phyloP scores from a whole-genome alignment of 495 filamentous ascomycete species.

The Lophium mytilinum region DNA sequence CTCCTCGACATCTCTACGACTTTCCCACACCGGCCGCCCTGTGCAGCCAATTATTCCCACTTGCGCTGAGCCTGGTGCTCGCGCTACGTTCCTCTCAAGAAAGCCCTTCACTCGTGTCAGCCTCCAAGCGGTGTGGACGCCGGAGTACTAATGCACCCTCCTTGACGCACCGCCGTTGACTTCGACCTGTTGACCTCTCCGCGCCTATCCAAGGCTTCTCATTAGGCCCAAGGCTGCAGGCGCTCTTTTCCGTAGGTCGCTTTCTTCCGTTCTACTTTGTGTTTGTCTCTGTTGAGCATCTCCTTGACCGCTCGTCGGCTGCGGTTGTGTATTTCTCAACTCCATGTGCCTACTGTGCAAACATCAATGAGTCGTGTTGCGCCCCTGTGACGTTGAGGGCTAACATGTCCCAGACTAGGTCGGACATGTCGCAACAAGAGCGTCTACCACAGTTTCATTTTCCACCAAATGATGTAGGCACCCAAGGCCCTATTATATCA shows the following conservation, averaged over 20 bases:
- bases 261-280: not conserved
- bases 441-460: conserved; percentile 5
- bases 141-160: conserved; percentile 23
- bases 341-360: not conserved
- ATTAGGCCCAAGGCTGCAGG: conserved; percentile 24
- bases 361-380: not conserved
- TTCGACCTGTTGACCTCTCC: not conserved
- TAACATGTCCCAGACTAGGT: conserved; percentile 7
- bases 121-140: conserved; percentile 18
- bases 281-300: not conserved
- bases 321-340: not conserved
- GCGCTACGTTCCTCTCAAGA: conserved; percentile 1
- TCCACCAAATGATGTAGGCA: conserved; percentile 5
- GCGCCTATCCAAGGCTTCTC: conserved; percentile 8
- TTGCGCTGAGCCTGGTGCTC: conserved; percentile 2
- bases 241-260: conserved; percentile 10
- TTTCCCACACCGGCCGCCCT: conserved; percentile 19
- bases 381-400: conserved; percentile 2
- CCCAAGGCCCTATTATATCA: not conserved
- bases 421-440: conserved; percentile 17
- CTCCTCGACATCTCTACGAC: not conserved
- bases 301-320: too few relatives aligned
- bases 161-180: conserved; percentile 6
- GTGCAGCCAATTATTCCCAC: conserved; percentile 4
- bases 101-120: conserved; percentile 17